Evolutionary conservation across 2,329 filamentous ascomycete species (phyloP).

Genomic region (Lasiodiplodia sp.): DNA sequence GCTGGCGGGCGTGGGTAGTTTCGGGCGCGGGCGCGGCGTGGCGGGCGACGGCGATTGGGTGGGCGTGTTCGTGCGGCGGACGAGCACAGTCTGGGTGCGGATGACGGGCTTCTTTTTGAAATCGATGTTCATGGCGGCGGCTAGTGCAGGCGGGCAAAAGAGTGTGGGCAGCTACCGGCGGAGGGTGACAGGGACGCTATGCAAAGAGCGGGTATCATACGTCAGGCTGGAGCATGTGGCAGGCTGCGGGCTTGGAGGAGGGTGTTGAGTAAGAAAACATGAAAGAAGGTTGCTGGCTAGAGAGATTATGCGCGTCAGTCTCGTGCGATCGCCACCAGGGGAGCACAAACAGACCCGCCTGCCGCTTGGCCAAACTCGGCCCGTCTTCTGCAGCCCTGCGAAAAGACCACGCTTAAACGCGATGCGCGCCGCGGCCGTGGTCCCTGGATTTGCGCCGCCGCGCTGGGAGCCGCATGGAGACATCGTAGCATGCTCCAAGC

Average conservation of each 20-base stretch:
- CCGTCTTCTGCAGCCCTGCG: constrained; percentile 22
- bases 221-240: constrained; percentile 19
- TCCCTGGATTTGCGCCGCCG: constrained; percentile 22
- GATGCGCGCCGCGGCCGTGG: constrained; percentile 11
- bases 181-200: constrained; percentile 11
- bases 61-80: constrained; percentile 23
- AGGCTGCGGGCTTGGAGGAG: constrained; percentile 5
- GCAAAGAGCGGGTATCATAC: constrained; percentile 28
- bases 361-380: constrained; percentile 16
- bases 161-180: constrained; percentile 19
- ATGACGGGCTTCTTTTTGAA: constrained; percentile 30
- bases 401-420: constrained; percentile 11
- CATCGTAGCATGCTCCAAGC: not conserved
- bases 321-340: constrained; percentile 28
- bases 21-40: constrained; percentile 24
- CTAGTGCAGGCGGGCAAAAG: constrained; percentile 15
- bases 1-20: constrained; percentile 24
- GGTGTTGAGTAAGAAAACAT: constrained; percentile 23
- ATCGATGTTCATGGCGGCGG: constrained; percentile 29
- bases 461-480: not conserved
- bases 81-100: constrained; percentile 28
- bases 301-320: constrained; percentile 27
- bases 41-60: constrained; percentile 15
- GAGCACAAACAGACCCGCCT: constrained; percentile 25
- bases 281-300: constrained; percentile 23